Conservation (phyloP, 441 rosid species). For the Biscutella laevigata region DNA sequence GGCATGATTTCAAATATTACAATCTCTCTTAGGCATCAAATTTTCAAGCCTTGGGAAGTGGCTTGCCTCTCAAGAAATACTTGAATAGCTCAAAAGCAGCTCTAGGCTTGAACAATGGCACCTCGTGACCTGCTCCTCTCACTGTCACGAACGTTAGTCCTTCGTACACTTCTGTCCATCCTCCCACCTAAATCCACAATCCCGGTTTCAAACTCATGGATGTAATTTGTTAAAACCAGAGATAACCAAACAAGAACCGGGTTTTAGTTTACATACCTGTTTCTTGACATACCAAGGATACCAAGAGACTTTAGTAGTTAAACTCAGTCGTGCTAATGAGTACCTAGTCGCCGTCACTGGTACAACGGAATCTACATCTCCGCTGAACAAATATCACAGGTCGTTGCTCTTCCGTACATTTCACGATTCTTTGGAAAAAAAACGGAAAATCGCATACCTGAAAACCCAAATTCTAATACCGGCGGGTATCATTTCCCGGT, state of each 20-base stretch:
- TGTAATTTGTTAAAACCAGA: neutral
- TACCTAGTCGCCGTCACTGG: conserved; percentile 98
- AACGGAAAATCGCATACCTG: too few relatives aligned
- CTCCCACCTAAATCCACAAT: conserved; percentile 69
- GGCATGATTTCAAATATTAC: conserved; percentile 2
- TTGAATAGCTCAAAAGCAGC: conserved; percentile 69
- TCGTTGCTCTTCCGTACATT: too few relatives aligned
- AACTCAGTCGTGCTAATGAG: conserved; percentile 68
- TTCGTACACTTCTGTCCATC: conserved; percentile 89
- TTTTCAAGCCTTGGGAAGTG: conserved; percentile 61
- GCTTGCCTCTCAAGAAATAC: conserved; percentile 61
- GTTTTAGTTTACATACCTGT: conserved; percentile 50
- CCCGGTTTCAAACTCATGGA: neutral
- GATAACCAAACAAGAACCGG: neutral
- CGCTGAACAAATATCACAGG: too few relatives aligned
- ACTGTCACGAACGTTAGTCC: conserved; percentile 93
- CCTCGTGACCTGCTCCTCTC: conserved; percentile 98
- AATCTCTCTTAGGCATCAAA: too few relatives aligned
- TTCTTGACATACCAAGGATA: conserved; percentile 96
- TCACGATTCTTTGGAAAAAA: too few relatives aligned
- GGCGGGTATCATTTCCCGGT: conserved; percentile 48
- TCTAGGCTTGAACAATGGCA: conserved; percentile 90
- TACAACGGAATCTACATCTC: conserved; percentile 94
- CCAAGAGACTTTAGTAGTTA: conserved; percentile 68
- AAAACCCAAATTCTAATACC: conserved; percentile 88